Percentiles rank a stretch among this genome's conserved stretches.
These are phyloP conservation scores for Boletellus ananiceps DNA, from an alignment of 768 basidiomycete species.

Conservation along the genomic window DNA sequence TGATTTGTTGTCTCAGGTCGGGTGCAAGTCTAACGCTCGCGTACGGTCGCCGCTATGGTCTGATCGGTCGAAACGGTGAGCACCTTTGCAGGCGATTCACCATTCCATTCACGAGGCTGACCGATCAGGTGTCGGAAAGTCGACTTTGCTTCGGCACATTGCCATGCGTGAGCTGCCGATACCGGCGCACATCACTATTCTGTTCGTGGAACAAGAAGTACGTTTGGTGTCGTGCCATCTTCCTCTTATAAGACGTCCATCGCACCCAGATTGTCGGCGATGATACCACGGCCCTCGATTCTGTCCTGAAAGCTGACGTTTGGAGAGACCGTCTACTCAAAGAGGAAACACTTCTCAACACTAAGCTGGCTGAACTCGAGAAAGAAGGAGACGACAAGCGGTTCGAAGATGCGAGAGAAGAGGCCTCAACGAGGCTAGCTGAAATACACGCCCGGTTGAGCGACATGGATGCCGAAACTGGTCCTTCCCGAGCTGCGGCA, in stretches of 20 bases:
- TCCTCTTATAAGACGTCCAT: neutral
- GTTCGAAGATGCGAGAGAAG: constrained; percentile 82
- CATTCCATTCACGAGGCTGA: neutral
- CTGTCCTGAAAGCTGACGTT: constrained; percentile 98
- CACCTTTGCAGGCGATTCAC: neutral
- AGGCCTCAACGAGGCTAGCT: constrained; percentile 70
- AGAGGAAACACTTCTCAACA: constrained; percentile 77
- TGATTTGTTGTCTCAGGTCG: constrained; percentile 42
- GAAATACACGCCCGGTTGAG: constrained; percentile 87
- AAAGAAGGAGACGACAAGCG: constrained; percentile 70
- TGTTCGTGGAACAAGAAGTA: constrained; percentile 98
- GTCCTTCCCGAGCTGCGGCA: constrained; percentile 88
- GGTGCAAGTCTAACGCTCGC: constrained; percentile 85
- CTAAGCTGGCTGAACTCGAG: constrained; percentile 63
- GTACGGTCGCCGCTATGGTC: constrained; percentile 83
- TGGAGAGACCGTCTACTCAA: constrained; percentile 91
- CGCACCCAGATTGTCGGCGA: constrained; percentile 76
- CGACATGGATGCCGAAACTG: constrained; percentile 99
- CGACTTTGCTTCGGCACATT: constrained; percentile 89
- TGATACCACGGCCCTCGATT: constrained; percentile 86
- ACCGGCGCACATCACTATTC: constrained; percentile 90
- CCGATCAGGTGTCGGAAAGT: constrained; percentile 83
- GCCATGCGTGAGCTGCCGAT: constrained; percentile 93
- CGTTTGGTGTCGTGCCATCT: constrained; percentile 6
- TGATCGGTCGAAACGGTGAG: constrained; percentile 84